Evolutionary conservation across 2,329 filamentous ascomycete species (phyloP), one percentile per base, ranked within the genome.

Genomic region (Aspergillus luchuensis): DNA sequence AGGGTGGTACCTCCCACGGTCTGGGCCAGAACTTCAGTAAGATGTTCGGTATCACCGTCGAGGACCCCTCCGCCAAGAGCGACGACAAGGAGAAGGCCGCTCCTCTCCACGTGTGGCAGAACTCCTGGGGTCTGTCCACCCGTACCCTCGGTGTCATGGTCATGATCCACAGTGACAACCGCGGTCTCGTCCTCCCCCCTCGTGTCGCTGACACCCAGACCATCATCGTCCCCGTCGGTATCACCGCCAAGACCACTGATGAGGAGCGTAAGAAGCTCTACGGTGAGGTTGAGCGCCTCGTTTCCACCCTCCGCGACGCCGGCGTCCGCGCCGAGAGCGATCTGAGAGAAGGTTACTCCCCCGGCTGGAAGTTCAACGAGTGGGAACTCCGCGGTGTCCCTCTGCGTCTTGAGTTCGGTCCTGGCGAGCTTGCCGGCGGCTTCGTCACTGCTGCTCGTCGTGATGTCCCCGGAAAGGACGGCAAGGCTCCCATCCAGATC

Each of bases 71-170:
- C 62, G 85, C 84, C 54, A 88, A 88, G 72, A 82, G 84, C 50
- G 88, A 85, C 52, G 87, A 21, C 41, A 36, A 36, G 33, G 33
- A 95, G 76, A 90, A 91, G 79, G 90, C 91, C 66, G 85, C 89
- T 68, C 89, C 92, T 72, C 81, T 97, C 59, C 82, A 94, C 73
- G 93, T 98, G 59, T 98, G 94, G 93, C 95, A 99, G 78, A 99
- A 99, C 83, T 97, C 92, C 13, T 99, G 95, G 95, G 95, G 95
- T 79, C 86, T 99, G 63, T 98, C 94, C 1, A 99, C 95, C 57
- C 92, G 95, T 75, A 92, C 94, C 59, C 96, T 99, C 67, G 96
- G 95, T 81, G 92, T 98, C 76, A 98, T 98, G 94, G 91, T 97
- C 72, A 95, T 99, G 88, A 92, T 96, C 63, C 95, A 99, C 80